Conservation (phyloP, 1,139 yeast genomes). For the Yamadazyma membranifaciens region DNA sequence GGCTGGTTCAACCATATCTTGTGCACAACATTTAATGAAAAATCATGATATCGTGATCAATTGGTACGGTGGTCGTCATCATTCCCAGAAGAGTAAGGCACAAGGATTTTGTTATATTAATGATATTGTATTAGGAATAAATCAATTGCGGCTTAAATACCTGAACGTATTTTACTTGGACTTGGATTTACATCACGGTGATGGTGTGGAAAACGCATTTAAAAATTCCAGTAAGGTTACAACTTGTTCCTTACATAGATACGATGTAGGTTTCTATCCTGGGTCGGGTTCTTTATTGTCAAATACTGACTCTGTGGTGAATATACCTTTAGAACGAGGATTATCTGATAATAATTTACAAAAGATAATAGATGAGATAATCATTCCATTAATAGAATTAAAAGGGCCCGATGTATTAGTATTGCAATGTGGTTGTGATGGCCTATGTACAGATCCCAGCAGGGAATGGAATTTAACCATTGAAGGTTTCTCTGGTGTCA, state of each 20-base stretch:
- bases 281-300: conserved; percentile 53
- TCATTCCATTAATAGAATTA: conserved; percentile 39
- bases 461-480: conserved; percentile 70
- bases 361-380: conserved; percentile 36
- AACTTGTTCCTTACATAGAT: conserved; percentile 64
- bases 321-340: conserved; percentile 61
- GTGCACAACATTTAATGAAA: conserved; percentile 37
- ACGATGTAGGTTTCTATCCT: conserved; percentile 69
- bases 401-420: conserved; percentile 55
- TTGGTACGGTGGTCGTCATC: conserved; percentile 85
- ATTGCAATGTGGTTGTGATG: conserved; percentile 74
- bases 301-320: conserved; percentile 36
- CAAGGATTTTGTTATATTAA: conserved; percentile 77
- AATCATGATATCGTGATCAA: conserved; percentile 46
- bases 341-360: conserved; percentile 45
- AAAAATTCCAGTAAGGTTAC: conserved; percentile 53
- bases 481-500: conserved; percentile 41
- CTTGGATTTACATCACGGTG: conserved; percentile 77
- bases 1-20: conserved; percentile 59
- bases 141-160: conserved; percentile 41
- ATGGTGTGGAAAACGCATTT: conserved; percentile 73
- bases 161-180: conserved; percentile 62
- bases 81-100: conserved; percentile 53
- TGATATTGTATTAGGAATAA: conserved; percentile 60
- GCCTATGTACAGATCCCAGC: conserved; percentile 53